These are phyloP conservation scores for Pleurotus salmoneostramineus DNA, from an alignment of 768 basidiomycete species.

Conservation along the genomic window DNA sequence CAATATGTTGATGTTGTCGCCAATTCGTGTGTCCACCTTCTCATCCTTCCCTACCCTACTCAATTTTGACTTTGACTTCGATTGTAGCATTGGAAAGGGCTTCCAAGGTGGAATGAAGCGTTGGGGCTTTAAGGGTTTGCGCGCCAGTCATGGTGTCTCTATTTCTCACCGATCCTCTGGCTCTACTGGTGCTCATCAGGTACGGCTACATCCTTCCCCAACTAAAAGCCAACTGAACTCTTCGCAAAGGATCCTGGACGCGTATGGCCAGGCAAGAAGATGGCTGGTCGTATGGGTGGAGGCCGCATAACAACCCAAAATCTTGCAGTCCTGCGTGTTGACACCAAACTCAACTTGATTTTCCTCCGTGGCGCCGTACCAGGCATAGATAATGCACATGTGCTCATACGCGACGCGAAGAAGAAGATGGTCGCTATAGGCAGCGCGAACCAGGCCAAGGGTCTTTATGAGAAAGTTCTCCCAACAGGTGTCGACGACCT, in stretches of 20 bases:
- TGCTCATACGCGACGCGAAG: conserved; percentile 84
- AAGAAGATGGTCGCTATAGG: conserved; percentile 72
- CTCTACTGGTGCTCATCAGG: conserved; percentile 94
- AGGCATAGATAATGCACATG: conserved; percentile 84
- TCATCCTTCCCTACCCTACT: neutral
- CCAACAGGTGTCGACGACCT: conserved; percentile 81
- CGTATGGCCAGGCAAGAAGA: conserved; percentile 96
- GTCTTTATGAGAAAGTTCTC: conserved; percentile 70
- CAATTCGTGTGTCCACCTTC: conserved; percentile 69
- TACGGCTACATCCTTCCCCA: conserved; percentile 20
- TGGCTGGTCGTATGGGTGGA: conserved; percentile 93
- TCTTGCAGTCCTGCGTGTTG: conserved; percentile 83
- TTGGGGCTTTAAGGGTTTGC: conserved; percentile 88
- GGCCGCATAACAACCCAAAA: conserved; percentile 83
- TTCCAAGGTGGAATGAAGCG: conserved; percentile 97
- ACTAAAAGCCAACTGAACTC: neutral
- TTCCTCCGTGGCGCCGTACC: conserved; percentile 92
- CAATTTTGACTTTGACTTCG: neutral
- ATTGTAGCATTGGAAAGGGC: conserved; percentile 88
- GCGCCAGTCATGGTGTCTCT: conserved; percentile 95
- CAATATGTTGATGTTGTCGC: conserved; percentile 92
- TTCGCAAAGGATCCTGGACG: conserved; percentile 83
- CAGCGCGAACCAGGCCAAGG: conserved; percentile 63
- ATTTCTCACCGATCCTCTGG: conserved; percentile 90
- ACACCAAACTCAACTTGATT: conserved; percentile 80